Percentiles rank a stretch among this genome's conserved stretches.
Conservation (phyloP, 148 eudicot species). For the Fallopia convolvulus region DNA sequence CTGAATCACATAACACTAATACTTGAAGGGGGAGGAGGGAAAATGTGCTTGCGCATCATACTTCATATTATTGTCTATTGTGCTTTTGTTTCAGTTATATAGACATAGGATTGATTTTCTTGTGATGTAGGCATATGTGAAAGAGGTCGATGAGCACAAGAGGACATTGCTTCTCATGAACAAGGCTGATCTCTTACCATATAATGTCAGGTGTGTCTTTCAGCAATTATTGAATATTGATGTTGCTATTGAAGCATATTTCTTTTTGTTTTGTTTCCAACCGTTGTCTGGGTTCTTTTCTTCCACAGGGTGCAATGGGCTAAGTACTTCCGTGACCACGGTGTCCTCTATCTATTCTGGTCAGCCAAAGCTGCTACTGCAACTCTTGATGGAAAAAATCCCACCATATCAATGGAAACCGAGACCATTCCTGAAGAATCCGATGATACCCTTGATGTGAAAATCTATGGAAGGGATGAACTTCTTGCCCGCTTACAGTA, state of each 20-base stretch:
- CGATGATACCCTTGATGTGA: slow-evolving; percentile 43
- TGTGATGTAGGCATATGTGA: slow-evolving; percentile 63
- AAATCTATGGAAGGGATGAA: slow-evolving; percentile 73
- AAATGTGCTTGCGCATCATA: neutral
- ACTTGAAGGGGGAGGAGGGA: neutral
- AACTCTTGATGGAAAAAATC: slow-evolving; percentile 63
- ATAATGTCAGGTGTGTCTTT: slow-evolving; percentile 47
- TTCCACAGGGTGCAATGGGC: slow-evolving; percentile 79
- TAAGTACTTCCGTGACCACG: slow-evolving; percentile 62
- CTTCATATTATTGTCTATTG: neutral
- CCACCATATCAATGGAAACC: slow-evolving; percentile 16
- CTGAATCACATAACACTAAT: neutral
- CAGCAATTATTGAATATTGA: neutral
- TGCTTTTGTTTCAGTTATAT: neutral
- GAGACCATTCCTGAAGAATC: slow-evolving; percentile 28
- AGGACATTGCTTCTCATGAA: slow-evolving; percentile 85
- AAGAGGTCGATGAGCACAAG: slow-evolving; percentile 81
- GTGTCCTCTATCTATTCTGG: slow-evolving; percentile 86
- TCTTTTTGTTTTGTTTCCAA: neutral
- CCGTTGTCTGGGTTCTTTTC: slow-evolving; percentile 1
- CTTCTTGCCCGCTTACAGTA: slow-evolving; percentile 71
- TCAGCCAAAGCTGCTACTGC: slow-evolving; percentile 99
- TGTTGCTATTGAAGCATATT: neutral
- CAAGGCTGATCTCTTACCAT: slow-evolving; percentile 90
- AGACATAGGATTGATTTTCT: slow-evolving; percentile 6